Base-by-base conservation (phyloP, 352 stramenopile species). In the Pythium guiyangense region DNA sequence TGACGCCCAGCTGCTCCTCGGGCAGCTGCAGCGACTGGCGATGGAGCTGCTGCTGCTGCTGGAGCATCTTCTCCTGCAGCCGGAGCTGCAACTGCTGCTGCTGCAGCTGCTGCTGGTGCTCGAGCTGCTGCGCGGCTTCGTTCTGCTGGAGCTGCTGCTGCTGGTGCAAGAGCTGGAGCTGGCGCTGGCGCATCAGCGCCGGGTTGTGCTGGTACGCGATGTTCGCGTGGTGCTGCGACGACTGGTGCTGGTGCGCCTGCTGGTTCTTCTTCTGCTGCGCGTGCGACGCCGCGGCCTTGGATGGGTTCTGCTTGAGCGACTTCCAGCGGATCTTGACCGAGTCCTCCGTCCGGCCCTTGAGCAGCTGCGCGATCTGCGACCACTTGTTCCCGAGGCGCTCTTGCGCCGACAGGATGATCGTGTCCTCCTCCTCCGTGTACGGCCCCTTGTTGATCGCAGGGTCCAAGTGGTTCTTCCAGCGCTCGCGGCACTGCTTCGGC, bases 291-390 rank as follows among this genome's bases (percentile, higher is more conserved):
- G 81, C 81, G 2, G 84, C 84, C 57, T 91, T 91, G 26, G 74
- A 79, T 9, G 84, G 84, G 61, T 94, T 94, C 56, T 94, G 84
- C 71, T 94, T 90, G 22, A 94, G 64, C 47, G 81, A 92, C 56
- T 94, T 96, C 84, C 84, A 98, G 14, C 88, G 77, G 54, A 97
- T 98, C 69, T 98, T 98, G 25, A 98, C 90, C n/a, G 91, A 93
- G 63, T 98, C 92, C 40, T 98, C 90, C 2, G 86, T 95, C 22
- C 92, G 80, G 2, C 92, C 94, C 47, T 88, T 86, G 5, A 98
- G 68, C 39, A 96, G 73, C 63, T 98, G 96, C 18, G 96, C 87
- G 67, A 98, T 98, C 60, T 98, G 88, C 2, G 91, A 96, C 96
- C 96, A 99, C 52, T 96, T 95, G 71, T 98, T 98, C 39, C 96